Conservation (phyloP, 2,329 filamentous ascomycete species). For the Thelonectria discophora region DNA sequence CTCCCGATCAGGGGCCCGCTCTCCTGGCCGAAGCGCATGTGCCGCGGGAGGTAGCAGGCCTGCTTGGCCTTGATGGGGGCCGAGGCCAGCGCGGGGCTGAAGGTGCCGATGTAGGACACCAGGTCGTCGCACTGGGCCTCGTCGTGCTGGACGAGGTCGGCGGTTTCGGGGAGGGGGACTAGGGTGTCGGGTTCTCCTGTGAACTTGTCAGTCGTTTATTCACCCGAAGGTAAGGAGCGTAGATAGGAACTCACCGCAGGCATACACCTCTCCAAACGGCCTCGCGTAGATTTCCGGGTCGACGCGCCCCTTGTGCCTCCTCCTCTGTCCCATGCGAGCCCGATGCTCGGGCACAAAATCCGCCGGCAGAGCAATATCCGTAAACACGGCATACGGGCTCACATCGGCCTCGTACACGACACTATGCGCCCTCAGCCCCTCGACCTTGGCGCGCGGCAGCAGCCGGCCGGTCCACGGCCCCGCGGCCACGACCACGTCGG, state of each 20-base stretch:
- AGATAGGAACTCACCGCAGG: slow-evolving; percentile 71
- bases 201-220: slow-evolving; percentile 6
- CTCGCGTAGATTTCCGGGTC: slow-evolving; percentile 94
- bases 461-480: slow-evolving; percentile 71
- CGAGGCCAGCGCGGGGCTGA: slow-evolving; percentile 72
- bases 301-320: slow-evolving; percentile 68
- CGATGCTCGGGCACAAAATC: slow-evolving; percentile 67
- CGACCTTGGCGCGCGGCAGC: slow-evolving; percentile 65
- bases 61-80: slow-evolving; percentile 79
- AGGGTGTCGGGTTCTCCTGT: slow-evolving; percentile 78
- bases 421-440: slow-evolving; percentile 69
- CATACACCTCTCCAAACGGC: slow-evolving; percentile 89
- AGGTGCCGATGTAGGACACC: slow-evolving; percentile 75
- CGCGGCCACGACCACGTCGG: slow-evolving; percentile 64
- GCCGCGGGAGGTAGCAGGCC: slow-evolving; percentile 91
- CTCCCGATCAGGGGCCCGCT: slow-evolving; percentile 78
- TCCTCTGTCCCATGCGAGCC: slow-evolving; percentile 57
- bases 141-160: slow-evolving; percentile 80
- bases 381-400: slow-evolving; percentile 83
- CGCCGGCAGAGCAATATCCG: slow-evolving; percentile 78
- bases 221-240: too few species aligned
- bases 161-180: slow-evolving; percentile 78
- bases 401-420: slow-evolving; percentile 72
- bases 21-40: slow-evolving; percentile 68
- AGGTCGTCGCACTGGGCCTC: slow-evolving; percentile 83